A percentile compares a stretch with the other conserved stretches of the same genome.
These are phyloP conservation scores for Striga asiatica DNA, from an alignment of 257 asterid species.

Conservation along the genomic window DNA sequence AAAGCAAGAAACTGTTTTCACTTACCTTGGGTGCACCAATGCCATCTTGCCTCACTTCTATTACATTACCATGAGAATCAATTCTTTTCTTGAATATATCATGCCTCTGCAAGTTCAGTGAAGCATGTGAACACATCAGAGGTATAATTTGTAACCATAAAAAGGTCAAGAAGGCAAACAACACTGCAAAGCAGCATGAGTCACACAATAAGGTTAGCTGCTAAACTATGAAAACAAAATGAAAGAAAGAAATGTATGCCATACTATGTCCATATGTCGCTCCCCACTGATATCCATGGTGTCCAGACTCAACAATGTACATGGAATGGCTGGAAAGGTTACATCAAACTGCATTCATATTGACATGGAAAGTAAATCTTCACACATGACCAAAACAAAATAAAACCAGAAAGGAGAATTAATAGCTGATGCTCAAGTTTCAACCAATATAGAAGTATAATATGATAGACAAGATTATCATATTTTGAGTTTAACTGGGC, in stretches of 20 bases:
- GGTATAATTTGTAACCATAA: slow-evolving; percentile 1
- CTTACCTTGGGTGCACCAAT: slow-evolving; percentile 93
- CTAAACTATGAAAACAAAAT: slow-evolving; percentile 7
- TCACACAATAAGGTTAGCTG: not conserved
- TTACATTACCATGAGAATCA: slow-evolving; percentile 72
- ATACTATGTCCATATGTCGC: slow-evolving; percentile 86
- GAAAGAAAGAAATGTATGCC: slow-evolving; percentile 18
- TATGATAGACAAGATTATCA: not conserved
- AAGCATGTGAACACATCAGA: slow-evolving; percentile 11
- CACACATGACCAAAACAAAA: not conserved
- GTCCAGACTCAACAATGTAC: slow-evolving; percentile 87
- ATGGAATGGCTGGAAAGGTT: slow-evolving; percentile 77
- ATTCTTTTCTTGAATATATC: slow-evolving; percentile 90
- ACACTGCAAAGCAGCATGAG: slow-evolving; percentile 10
- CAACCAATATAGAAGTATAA: not conserved
- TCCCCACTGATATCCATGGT: slow-evolving; percentile 99
- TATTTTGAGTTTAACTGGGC: slow-evolving; percentile 4
- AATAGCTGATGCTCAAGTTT: slow-evolving; percentile 4
- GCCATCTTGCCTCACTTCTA: slow-evolving; percentile 67
- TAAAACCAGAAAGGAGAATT: not conserved
- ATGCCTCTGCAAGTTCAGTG: slow-evolving; percentile 56
- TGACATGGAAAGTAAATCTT: slow-evolving; percentile 13
- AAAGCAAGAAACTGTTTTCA: slow-evolving; percentile 13
- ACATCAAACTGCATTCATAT: slow-evolving; percentile 73
- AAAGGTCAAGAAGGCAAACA: not conserved